Evolutionary conservation across 2,329 filamentous ascomycete genomes (phyloP), one percentile per base, ranked within the genome.

Genomic region (Talaromyces sp.): DNA sequence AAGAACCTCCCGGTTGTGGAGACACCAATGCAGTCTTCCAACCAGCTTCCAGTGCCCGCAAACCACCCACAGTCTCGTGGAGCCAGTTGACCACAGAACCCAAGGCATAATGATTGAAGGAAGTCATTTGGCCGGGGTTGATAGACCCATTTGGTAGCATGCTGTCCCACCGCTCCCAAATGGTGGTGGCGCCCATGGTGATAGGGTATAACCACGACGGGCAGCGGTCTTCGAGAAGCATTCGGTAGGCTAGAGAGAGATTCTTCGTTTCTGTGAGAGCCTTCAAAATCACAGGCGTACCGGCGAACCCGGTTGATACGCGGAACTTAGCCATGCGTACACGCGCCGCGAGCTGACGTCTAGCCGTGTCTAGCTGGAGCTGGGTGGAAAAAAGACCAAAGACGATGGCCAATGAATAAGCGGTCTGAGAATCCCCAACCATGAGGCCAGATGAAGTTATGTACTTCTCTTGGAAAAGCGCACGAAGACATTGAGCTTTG

Each of bases 161-260:
- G 54, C 72, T 75, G 66, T 82, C 75, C 79, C 79, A 81, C 9
- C 80, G 72, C 65, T 82, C 80, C 79, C 79, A 82, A 9, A 76
- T 74, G 0, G 79, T 81, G 0, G 80, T 81, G 0, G 74, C 78
- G 2, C 75, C 75, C 78, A 79, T 80, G 8, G 69, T 73, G 13
- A 81, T 73, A 4, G 73, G 76, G 61, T 79, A 80, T 11, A 81
- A 70, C 77, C 77, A 79, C 0, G 73, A 77, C 0, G 78, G 78
- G 25, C 71, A 73, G 11, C 68, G 67, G 2, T 72, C 74, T 60
- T 78, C 72, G 3, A 77, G 71, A 0, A 82, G 68, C 80, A 81
- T 82, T 15, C 74, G 74, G 64, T 81, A 81, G 33, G 72, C 72
- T 1, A 75, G 35, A 8, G 73, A 66, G 2, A 62, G 50, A 31